Conservation (phyloP, 805 yeast genomes). For the Scheffersomyces ergatensis region DNA sequence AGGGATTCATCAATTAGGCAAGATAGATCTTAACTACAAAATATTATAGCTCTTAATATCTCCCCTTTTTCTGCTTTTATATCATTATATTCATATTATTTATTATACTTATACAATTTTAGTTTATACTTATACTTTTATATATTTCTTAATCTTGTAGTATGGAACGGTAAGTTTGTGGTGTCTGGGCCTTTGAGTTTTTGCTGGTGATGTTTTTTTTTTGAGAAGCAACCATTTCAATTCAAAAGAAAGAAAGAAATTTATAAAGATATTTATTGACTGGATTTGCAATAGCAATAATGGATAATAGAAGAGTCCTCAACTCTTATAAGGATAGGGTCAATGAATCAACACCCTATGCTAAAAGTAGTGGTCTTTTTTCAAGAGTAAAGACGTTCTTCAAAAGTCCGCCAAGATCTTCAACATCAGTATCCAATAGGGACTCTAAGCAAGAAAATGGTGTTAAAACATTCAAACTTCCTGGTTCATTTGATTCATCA, state of each 20-base stretch:
- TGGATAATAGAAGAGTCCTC: slow-evolving; percentile 36
- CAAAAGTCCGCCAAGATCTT: slow-evolving; percentile 1
- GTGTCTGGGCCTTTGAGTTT: too few species aligned
- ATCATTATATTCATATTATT: too few species aligned
- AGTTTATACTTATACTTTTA: too few species aligned
- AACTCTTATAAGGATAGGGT: slow-evolving; percentile 24
- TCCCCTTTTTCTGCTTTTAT: too few species aligned
- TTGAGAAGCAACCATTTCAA: too few species aligned
- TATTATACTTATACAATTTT: too few species aligned
- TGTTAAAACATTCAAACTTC: neutral
- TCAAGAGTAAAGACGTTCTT: slow-evolving; percentile 27
- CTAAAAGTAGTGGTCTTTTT: slow-evolving; percentile 17
- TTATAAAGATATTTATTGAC: neutral
- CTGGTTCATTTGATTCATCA: slow-evolving; percentile 1
- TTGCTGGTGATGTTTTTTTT: too few species aligned
- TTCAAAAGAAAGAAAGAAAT: neutral
- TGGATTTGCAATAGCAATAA: slow-evolving; percentile 4
- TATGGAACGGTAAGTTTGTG: too few species aligned
- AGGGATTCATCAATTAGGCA: too few species aligned
- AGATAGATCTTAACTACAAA: too few species aligned
- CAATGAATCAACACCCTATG: slow-evolving; percentile 18
- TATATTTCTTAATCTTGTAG: too few species aligned
- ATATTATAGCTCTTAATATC: too few species aligned
- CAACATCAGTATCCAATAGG: slow-evolving; percentile 1
- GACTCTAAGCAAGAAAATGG: neutral